Conservation (phyloP, 192 early-diverging fungal genomes). For the Lobosporangium transversale region DNA sequence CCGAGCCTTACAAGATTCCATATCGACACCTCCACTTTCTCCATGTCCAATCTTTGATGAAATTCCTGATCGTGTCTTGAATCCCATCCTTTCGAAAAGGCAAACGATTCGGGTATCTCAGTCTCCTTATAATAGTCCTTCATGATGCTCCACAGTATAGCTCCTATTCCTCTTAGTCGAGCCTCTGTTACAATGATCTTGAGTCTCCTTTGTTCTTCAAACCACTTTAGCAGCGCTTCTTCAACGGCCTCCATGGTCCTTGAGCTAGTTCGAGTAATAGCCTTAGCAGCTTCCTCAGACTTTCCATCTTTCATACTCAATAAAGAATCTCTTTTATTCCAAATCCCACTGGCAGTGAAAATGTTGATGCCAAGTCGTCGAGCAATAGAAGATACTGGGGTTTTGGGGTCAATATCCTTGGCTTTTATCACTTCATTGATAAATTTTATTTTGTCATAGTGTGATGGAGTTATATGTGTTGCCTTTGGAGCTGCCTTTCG, state of each 20-base stretch:
- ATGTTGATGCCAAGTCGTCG: background rate
- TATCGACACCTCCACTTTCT: constrained; percentile 1
- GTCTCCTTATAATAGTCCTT: background rate
- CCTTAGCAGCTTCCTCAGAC: background rate
- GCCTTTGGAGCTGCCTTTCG: background rate
- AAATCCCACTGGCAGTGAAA: background rate
- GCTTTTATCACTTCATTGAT: background rate
- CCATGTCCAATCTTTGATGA: background rate
- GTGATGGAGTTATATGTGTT: background rate
- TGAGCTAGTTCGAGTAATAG: background rate
- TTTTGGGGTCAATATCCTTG: background rate
- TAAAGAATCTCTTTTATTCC: background rate
- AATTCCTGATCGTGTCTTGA: constrained; percentile 1
- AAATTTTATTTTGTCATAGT: background rate
- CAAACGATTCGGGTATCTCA: background rate
- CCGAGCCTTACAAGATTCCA: background rate
- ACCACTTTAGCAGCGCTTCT: background rate
- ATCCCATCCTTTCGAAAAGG: constrained; percentile 6
- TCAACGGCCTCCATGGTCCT: constrained; percentile 2
- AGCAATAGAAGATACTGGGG: background rate
- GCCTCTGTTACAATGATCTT: background rate
- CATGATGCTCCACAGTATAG: constrained; percentile 1
- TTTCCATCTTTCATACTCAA: constrained; percentile 1
- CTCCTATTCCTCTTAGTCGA: background rate
- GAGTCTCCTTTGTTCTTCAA: background rate